Conservation (phyloP, 257 asterid genomes). For the Lavandula angustifolia region DNA sequence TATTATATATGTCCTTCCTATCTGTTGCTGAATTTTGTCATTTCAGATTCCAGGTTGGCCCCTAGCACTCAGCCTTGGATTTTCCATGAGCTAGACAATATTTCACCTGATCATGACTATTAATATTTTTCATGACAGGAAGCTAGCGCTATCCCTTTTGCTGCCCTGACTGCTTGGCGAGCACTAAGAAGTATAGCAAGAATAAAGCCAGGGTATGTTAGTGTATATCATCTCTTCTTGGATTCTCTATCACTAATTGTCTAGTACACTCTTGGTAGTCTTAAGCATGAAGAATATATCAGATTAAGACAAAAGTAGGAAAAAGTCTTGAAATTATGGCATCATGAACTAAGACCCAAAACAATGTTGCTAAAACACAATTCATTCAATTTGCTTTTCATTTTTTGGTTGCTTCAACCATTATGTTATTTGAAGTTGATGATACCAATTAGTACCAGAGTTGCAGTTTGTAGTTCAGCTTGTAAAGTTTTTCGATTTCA, state of each 20-base stretch:
- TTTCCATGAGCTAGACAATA: slow-evolving; percentile 11
- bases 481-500: neutral
- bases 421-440: slow-evolving; percentile 15
- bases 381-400: slow-evolving; percentile 7
- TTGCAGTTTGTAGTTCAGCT: slow-evolving; percentile 19
- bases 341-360: neutral
- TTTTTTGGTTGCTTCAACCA: neutral
- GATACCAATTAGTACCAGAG: slow-evolving; percentile 1
- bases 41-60: slow-evolving; percentile 18
- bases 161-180: slow-evolving; percentile 99
- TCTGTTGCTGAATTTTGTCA: slow-evolving; percentile 16
- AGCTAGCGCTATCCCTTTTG: slow-evolving; percentile 97
- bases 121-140: slow-evolving; percentile 50
- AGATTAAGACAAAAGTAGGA: slow-evolving; percentile 4
- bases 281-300: slow-evolving; percentile 25
- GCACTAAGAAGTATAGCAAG: slow-evolving; percentile 87
- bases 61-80: slow-evolving; percentile 10
- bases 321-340: neutral
- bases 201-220: slow-evolving; percentile 68
- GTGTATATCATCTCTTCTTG: slow-evolving; percentile 23
- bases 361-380: neutral
- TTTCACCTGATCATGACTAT: neutral
- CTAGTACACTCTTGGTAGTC: neutral
- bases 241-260: neutral
- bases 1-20: slow-evolving; percentile 14